A percentile compares a stretch with the other conserved stretches of the same genome.
Conservation (phyloP, 345 rosid species). For the Punica granatum region DNA sequence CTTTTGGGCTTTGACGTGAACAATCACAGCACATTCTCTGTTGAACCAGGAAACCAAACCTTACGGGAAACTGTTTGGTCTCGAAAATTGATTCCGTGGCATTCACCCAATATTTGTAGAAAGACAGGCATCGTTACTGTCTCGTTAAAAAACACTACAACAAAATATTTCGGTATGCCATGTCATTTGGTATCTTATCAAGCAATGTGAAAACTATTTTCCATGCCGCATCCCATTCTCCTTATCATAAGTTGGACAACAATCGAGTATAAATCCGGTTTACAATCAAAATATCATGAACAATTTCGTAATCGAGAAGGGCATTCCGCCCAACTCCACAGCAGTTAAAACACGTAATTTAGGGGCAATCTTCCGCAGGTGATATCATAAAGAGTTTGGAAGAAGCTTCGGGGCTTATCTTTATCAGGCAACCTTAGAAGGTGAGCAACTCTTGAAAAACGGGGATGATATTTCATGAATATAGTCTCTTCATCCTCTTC, state of each 20-base stretch:
- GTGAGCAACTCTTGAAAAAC: constrained; percentile 57
- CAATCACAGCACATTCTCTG: too few relatives aligned
- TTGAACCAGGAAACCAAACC: background rate
- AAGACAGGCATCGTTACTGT: too few relatives aligned
- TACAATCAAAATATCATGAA: background rate
- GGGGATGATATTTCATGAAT: constrained; percentile 30
- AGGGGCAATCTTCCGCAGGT: constrained; percentile 44
- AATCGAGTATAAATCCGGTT: background rate
- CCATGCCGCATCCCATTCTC: background rate
- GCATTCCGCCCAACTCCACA: background rate
- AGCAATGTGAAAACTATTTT: background rate
- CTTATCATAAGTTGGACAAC: background rate
- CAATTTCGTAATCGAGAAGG: background rate
- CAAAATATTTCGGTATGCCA: too few relatives aligned
- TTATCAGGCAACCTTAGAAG: constrained; percentile 51
- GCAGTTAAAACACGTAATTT: constrained; percentile 1
- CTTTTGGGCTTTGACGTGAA: too few relatives aligned
- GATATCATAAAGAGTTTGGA: constrained; percentile 54
- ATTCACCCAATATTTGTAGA: too few relatives aligned
- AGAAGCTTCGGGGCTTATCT: constrained; percentile 25
- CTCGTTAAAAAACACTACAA: too few relatives aligned
- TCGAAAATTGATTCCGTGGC: too few relatives aligned
- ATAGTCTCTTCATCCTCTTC: constrained; percentile 27
- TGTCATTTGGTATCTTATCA: background rate
- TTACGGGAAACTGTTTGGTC: background rate